Percentiles rank a stretch among this genome's conserved stretches.
phyloP scores from a whole-genome alignment of 108 stramenopile genomes.

The Bacterosira constricta region DNA sequence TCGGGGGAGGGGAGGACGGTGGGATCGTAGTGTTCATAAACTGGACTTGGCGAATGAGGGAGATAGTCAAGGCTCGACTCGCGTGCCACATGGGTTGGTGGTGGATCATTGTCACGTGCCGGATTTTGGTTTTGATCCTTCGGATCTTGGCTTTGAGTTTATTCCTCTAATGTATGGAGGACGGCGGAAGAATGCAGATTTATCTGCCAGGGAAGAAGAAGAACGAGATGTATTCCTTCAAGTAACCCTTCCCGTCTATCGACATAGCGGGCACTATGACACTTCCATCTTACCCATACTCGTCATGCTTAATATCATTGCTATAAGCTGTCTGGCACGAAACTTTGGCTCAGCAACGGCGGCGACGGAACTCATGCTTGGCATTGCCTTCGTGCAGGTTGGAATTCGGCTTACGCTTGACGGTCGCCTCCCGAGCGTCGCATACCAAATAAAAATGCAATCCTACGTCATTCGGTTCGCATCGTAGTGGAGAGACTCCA shows the following conservation, averaged over 20 bases:
- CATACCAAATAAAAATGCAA: slow-evolving; percentile 37
- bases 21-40: slow-evolving; percentile 15
- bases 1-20: slow-evolving; percentile 11
- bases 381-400: slow-evolving; percentile 33
- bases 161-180: neutral
- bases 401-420: slow-evolving; percentile 33
- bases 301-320: slow-evolving; percentile 30
- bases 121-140: slow-evolving; percentile 23
- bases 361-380: slow-evolving; percentile 23
- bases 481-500: no score
- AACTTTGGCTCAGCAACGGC: slow-evolving; percentile 14
- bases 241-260: slow-evolving; percentile 19
- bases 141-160: slow-evolving; percentile 14
- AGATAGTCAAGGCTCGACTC: slow-evolving; percentile 19
- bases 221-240: slow-evolving; percentile 17
- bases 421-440: slow-evolving; percentile 28
- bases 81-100: slow-evolving; percentile 29
- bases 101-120: slow-evolving; percentile 36
- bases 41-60: slow-evolving; percentile 20
- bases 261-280: slow-evolving; percentile 33
- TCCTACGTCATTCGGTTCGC: no score
- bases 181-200: no score
- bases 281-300: slow-evolving; percentile 26
- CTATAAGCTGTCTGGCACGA: slow-evolving; percentile 14
- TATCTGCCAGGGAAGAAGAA: no score